Evolutionary conservation across 106 monocot genomes (phyloP).

Genomic region (Dactylorhiza incarnata): DNA sequence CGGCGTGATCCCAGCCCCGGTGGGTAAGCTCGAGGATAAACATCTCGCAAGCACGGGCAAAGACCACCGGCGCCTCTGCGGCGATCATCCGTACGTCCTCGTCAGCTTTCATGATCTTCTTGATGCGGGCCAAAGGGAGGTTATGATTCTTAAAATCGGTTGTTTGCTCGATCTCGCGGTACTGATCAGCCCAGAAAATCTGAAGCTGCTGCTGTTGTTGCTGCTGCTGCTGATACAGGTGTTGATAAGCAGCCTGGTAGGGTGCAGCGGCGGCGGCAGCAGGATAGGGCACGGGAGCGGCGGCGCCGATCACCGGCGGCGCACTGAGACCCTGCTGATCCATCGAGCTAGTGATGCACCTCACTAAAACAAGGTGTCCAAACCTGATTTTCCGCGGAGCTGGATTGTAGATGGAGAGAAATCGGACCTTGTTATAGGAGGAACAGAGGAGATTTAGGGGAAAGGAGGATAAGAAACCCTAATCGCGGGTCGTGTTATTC

Average conservation of each 20-base stretch:
- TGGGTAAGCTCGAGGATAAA: constrained; percentile 53
- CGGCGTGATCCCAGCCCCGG: constrained; percentile 37
- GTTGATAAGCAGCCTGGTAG: constrained; percentile 15
- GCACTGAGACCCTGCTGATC: constrained; percentile 19
- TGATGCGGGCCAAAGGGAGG: constrained; percentile 75
- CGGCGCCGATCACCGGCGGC: constrained; percentile 8
- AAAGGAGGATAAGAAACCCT: neutral
- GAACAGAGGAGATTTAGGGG: neutral
- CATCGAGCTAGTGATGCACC: neutral
- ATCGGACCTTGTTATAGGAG: neutral
- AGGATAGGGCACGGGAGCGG: neutral
- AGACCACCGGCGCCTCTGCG: constrained; percentile 73
- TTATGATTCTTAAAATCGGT: constrained; percentile 71
- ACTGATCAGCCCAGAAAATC: constrained; percentile 68
- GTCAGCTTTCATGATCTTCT: constrained; percentile 96
- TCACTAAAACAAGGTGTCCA: neutral
- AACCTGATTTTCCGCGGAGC: neutral
- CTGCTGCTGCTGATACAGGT: constrained; percentile 27
- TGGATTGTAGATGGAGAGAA: neutral
- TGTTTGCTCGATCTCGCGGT: constrained; percentile 71
- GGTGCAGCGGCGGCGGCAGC: neutral
- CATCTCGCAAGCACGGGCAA: constrained; percentile 48
- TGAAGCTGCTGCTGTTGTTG: constrained; percentile 50
- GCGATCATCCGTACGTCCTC: constrained; percentile 85
- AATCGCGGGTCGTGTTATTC: neutral